Conservation (phyloP, 129 eudicot species). For the Ambrosia artemisiifolia region DNA sequence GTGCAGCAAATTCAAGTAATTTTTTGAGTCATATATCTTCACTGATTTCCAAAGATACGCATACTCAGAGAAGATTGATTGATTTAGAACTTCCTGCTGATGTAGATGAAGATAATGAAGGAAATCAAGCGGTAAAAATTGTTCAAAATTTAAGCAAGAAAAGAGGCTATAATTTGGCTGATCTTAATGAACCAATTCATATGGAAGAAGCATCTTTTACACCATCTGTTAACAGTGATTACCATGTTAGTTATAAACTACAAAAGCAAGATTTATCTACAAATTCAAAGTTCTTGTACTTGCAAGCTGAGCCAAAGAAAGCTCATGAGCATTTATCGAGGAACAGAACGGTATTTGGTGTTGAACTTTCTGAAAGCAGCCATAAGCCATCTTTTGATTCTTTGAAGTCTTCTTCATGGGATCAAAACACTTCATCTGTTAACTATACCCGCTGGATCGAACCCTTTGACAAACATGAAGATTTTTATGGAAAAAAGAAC, state of each 20-base stretch:
- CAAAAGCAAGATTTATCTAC: conserved; percentile 29
- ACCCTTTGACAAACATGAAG: conserved; percentile 9
- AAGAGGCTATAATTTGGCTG: conserved; percentile 27
- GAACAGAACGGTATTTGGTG: conserved; percentile 62
- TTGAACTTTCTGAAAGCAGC: conserved; percentile 54
- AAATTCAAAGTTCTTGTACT: conserved; percentile 23
- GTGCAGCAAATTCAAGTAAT: conserved; percentile 22
- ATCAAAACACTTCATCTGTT: conserved; percentile 13
- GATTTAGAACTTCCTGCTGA: conserved; percentile 41
- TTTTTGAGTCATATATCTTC: conserved; percentile 18
- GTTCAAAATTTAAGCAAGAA: conserved; percentile 6
- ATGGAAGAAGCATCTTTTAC: conserved; percentile 32
- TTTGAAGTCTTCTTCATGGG: conserved; percentile 15
- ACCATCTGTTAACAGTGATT: conserved; percentile 16
- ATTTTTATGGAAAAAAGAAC: conserved; percentile 19
- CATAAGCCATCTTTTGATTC: conserved; percentile 27
- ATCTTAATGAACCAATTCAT: conserved; percentile 48
- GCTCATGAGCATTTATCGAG: conserved; percentile 7
- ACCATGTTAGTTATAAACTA: neutral
- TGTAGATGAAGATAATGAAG: conserved; percentile 27
- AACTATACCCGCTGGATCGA: conserved; percentile 19
- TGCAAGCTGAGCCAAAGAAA: conserved; percentile 37
- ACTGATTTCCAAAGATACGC: conserved; percentile 20
- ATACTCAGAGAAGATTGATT: conserved; percentile 28
- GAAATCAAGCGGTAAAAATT: conserved; percentile 7